phyloP scores from a whole-genome alignment of 768 basidiomycete species.

The Lyophyllum semitale region DNA sequence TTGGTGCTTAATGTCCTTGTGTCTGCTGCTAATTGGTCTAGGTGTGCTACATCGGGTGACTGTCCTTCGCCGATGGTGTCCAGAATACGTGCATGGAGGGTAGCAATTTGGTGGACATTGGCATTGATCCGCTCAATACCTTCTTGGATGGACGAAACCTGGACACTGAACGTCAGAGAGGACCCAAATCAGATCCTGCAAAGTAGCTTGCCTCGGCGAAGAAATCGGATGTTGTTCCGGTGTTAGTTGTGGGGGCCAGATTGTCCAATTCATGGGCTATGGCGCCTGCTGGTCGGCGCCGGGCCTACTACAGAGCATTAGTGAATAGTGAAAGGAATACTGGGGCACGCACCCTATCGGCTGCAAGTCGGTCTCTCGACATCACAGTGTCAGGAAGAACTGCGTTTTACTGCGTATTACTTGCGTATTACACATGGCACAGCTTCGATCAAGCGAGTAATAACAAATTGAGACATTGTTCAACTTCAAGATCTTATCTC shows the following conservation, averaged over 20 bases:
- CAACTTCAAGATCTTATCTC: slow-evolving; percentile 16
- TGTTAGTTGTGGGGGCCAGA: slow-evolving; percentile 14
- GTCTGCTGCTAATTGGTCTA: slow-evolving; percentile 60
- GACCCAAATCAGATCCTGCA: neutral
- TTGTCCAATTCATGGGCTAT: slow-evolving; percentile 32
- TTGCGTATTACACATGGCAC: no score
- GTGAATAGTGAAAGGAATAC: neutral
- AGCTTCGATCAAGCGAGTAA: no score
- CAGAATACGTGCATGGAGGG: slow-evolving; percentile 38
- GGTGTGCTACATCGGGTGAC: slow-evolving; percentile 32
- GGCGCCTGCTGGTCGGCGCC: slow-evolving; percentile 26
- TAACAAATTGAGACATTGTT: neutral
- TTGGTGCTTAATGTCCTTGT: slow-evolving; percentile 59
- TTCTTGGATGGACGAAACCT: slow-evolving; percentile 45
- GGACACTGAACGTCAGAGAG: neutral
- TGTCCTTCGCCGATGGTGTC: slow-evolving; percentile 33
- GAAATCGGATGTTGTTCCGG: slow-evolving; percentile 28
- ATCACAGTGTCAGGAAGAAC: slow-evolving; percentile 18
- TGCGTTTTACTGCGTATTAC: slow-evolving; percentile 6
- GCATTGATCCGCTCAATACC: slow-evolving; percentile 38
- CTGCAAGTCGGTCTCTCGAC: slow-evolving; percentile 41
- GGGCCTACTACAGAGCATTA: slow-evolving; percentile 27
- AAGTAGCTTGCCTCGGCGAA: slow-evolving; percentile 32
- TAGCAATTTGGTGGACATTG: slow-evolving; percentile 39
- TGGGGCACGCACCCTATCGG: slow-evolving; percentile 32